A percentile compares a stretch with the other conserved stretches of the same genome.
phyloP scores from a whole-genome alignment of 176 grass and related monocot species.

The Cymbopogon citratus region DNA sequence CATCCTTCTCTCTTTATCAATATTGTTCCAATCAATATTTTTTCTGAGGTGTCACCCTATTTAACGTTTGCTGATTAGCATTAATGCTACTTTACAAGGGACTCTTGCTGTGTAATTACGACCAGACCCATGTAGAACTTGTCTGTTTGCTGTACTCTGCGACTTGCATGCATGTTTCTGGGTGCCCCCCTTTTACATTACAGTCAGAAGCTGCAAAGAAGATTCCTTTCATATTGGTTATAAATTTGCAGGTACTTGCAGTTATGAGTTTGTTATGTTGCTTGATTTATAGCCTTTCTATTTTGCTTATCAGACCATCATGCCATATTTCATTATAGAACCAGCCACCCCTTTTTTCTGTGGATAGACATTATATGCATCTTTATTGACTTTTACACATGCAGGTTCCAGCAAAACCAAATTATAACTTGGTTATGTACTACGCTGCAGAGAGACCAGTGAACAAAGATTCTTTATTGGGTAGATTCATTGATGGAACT shows the following conservation, averaged over 20 bases:
- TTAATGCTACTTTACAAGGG: neutral
- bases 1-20: too few relatives aligned
- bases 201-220: slow-evolving; percentile 88
- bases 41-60: too few relatives aligned
- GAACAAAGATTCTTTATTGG: slow-evolving; percentile 78
- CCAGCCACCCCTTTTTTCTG: neutral
- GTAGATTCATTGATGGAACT: slow-evolving; percentile 84
- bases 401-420: slow-evolving; percentile 94
- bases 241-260: slow-evolving; percentile 77
- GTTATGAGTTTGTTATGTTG: slow-evolving; percentile 18
- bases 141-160: neutral
- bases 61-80: neutral
- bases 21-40: too few relatives aligned
- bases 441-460: slow-evolving; percentile 72
- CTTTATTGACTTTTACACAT: slow-evolving; percentile 28
- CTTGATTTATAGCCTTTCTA: slow-evolving; percentile 14
- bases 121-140: slow-evolving; percentile 2
- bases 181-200: slow-evolving; percentile 29
- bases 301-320: slow-evolving; percentile 1
- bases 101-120: neutral
- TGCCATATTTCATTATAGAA: slow-evolving; percentile 1
- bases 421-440: slow-evolving; percentile 88
- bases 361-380: neutral
- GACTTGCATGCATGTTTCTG: slow-evolving; percentile 17
- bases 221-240: slow-evolving; percentile 84